These are phyloP conservation scores for Vickermania ingenoplastis DNA, from an alignment of 208 protist species.

Conservation along the genomic window DNA sequence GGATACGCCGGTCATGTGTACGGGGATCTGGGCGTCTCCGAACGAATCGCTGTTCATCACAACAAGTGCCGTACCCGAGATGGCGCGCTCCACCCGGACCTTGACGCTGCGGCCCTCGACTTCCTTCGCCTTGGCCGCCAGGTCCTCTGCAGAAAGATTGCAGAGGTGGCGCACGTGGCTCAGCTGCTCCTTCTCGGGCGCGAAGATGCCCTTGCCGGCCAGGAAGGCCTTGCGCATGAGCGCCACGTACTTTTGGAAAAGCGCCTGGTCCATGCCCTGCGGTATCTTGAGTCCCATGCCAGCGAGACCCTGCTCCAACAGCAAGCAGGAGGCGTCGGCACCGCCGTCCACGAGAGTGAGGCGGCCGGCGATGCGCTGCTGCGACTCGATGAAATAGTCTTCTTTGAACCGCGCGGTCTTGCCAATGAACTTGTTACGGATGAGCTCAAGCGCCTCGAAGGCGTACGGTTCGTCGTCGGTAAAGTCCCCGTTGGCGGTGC, in stretches of 20 bases:
- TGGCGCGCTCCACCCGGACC: slow-evolving; percentile 69
- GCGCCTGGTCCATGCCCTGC: slow-evolving; percentile 50
- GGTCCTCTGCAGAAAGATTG: slow-evolving; percentile 37
- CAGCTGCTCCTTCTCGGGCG: slow-evolving; percentile 24
- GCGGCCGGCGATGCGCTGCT: slow-evolving; percentile 69
- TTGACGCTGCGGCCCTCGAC: slow-evolving; percentile 48
- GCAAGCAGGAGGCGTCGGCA: slow-evolving; percentile 44
- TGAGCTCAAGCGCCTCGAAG: slow-evolving; percentile 77
- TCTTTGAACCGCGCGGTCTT: slow-evolving; percentile 78
- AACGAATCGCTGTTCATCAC: slow-evolving; percentile 34
- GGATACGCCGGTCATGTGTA: slow-evolving; percentile 71
- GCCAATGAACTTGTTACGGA: slow-evolving; percentile 75
- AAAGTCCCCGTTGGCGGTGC: slow-evolving; percentile 49
- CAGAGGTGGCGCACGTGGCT: slow-evolving; percentile 47
- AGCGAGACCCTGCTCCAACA: slow-evolving; percentile 69
- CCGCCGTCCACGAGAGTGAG: slow-evolving; percentile 22
- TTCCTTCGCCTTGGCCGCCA: slow-evolving; percentile 19
- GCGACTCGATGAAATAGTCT: slow-evolving; percentile 79
- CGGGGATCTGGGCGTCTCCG: slow-evolving; percentile 47
- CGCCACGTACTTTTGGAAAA: slow-evolving; percentile 47
- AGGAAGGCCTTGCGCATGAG: slow-evolving; percentile 37
- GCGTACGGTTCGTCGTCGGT: slow-evolving; percentile 77
- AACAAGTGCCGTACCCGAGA: slow-evolving; percentile 47
- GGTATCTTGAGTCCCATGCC: slow-evolving; percentile 45
- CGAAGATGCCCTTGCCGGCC: slow-evolving; percentile 63